Base-by-base conservation (phyloP, 345 rosid species). In the Eucalyptus sp. region DNA sequence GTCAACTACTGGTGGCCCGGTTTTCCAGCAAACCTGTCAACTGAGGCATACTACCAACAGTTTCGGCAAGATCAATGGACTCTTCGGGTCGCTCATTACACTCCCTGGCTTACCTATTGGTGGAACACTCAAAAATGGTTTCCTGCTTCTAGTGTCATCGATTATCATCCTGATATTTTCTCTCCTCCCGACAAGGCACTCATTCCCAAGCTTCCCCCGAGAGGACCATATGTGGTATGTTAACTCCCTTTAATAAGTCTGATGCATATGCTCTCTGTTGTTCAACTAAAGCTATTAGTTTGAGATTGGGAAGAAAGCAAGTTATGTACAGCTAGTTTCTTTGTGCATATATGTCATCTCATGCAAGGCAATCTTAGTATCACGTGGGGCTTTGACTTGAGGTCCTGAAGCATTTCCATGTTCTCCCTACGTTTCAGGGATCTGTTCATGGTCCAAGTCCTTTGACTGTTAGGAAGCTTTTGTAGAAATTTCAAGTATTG, bases 101-200 rank as follows among this genome's bases (percentile, higher is more conserved):
- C 92, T 56, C 95, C 96, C 71, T 95, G 95, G 96, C 96, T 96
- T 27, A 88, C 88, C 37, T 91, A 96, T 88, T 96, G 97, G 97
- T 95, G 96, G 97, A 95, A 96, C 90, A 91, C 95, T 16, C 96
- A 93, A 86, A 93, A 89, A 76, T 91, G 93, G 94, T 93, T 95
- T 90, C 93, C 92, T 66, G 89, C 92, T 7, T 93, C 92, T 16
- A 89, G 92, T 88, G 93, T 91, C 88, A 83, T 88, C 60, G 50
- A 92, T 50, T 71, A 86, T 4, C 91, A 62, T 20, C 89, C 86
- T 27, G 91, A 91, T 37, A 15, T 86, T 66, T 48, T 94, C 13
- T 93, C 95, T 4, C 88, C 51, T 58, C 90, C 94, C 14, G 95
- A 95, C 91, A 89, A 60, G 87, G 92, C 91, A 89, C 51, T 95